Evolutionary conservation across 208 protist genomes (phyloP).

Genomic region (Acanthamoeba comandoni): DNA sequence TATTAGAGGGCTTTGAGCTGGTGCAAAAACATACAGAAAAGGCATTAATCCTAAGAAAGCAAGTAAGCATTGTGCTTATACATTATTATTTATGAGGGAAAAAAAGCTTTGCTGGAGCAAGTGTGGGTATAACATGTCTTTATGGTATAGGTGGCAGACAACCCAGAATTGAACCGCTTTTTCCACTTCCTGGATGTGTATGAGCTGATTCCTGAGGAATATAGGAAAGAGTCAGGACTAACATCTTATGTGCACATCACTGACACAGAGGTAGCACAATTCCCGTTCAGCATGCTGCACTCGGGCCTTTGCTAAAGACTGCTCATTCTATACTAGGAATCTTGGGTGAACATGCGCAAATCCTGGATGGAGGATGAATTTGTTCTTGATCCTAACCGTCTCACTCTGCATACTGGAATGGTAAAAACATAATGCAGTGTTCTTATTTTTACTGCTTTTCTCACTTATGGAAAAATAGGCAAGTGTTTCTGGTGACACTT

Average conservation of each 20-base stretch:
- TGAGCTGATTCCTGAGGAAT: constrained; percentile 73
- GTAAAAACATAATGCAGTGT: neutral
- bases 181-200: constrained; percentile 61
- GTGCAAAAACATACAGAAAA: constrained; percentile 65
- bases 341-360: constrained; percentile 37
- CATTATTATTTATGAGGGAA: too few relatives aligned
- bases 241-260: constrained; percentile 35
- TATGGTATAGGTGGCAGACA: constrained; percentile 43
- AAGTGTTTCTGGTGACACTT: constrained; percentile 69
- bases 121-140: too few relatives aligned
- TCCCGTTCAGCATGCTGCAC: neutral
- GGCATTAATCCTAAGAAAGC: constrained; percentile 55
- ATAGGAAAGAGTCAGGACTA: constrained; percentile 22
- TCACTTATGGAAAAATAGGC: constrained; percentile 13
- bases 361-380: constrained; percentile 69
- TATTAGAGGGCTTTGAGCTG: constrained; percentile 65
- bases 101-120: too few relatives aligned
- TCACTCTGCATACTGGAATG: constrained; percentile 66
- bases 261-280: constrained; percentile 16
- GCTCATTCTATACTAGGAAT: constrained; percentile 18
- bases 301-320: constrained; percentile 14
- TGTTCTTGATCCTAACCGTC: constrained; percentile 73
- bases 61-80: too few relatives aligned
- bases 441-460: neutral
- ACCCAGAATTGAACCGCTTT: constrained; percentile 58